A percentile compares a stretch with the other conserved stretches of the same genome.
These are phyloP conservation scores for Magnusiomyces paraingens DNA, from an alignment of 1,139 yeast species.

Conservation along the genomic window DNA sequence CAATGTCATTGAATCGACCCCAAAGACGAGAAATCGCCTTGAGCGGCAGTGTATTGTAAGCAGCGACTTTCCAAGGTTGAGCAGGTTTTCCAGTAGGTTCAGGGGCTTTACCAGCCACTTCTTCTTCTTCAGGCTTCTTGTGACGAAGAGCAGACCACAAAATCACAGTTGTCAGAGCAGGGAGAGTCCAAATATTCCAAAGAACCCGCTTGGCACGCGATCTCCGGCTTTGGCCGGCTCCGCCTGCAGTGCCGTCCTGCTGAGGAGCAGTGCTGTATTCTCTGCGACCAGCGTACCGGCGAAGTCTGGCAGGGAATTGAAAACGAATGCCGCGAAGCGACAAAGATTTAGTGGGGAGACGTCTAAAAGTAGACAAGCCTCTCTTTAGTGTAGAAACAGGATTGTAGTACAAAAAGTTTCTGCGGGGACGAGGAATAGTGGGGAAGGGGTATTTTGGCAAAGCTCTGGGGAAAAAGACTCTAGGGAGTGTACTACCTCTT, in stretches of 20 bases:
- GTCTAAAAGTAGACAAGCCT: conserved; percentile 19
- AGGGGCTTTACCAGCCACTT: not conserved
- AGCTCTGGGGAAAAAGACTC: not conserved
- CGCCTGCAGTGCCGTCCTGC: conserved; percentile 20
- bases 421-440: conserved; percentile 56
- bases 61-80: conserved; percentile 83
- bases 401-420: conserved; percentile 49
- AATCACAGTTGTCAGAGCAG: conserved; percentile 23
- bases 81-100: conserved; percentile 47
- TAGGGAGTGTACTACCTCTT: conserved; percentile 4
- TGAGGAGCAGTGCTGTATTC: conserved; percentile 13
- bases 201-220: conserved; percentile 21
- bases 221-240: conserved; percentile 14
- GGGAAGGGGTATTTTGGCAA: conserved; percentile 44
- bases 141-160: conserved; percentile 15
- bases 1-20: conserved; percentile 84
- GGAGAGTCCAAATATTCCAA: conserved; percentile 20
- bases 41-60: conserved; percentile 84
- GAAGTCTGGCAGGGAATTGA: conserved; percentile 12
- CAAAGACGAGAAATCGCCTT: conserved; percentile 87
- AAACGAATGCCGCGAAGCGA: conserved; percentile 12
- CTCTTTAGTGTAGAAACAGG: conserved; percentile 28
- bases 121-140: conserved; percentile 6
- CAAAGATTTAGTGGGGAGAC: conserved; percentile 5
- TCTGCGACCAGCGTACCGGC: conserved; percentile 9